Conservation (phyloP, 2,329 filamentous ascomycete genomes). For the Hymenoscyphus scutula region DNA sequence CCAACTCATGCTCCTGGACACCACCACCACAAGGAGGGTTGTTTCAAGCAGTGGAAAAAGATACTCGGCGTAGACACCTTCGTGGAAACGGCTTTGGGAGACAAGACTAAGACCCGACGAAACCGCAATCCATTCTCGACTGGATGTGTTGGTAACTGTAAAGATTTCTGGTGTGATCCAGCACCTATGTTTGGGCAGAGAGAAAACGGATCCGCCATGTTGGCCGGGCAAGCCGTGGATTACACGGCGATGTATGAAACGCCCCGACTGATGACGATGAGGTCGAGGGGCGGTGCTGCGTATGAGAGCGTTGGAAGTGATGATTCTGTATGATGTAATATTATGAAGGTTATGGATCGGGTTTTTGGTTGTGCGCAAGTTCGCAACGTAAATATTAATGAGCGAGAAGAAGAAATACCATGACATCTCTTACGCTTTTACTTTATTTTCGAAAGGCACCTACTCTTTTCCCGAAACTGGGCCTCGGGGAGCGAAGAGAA, state of each 20-base stretch:
- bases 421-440: too few species aligned
- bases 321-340: slow-evolving; percentile 28
- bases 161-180: slow-evolving; percentile 94
- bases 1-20: slow-evolving; percentile 44
- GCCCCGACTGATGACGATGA: slow-evolving; percentile 44
- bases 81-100: slow-evolving; percentile 81
- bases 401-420: not conserved
- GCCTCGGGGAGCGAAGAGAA: too few species aligned
- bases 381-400: slow-evolving; percentile 14
- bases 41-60: slow-evolving; percentile 75
- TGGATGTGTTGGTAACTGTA: slow-evolving; percentile 84
- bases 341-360: not conserved
- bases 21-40: slow-evolving; percentile 60
- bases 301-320: slow-evolving; percentile 34
- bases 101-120: slow-evolving; percentile 50
- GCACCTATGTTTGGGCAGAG: slow-evolving; percentile 75
- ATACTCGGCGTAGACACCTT: slow-evolving; percentile 91
- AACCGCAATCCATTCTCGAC: slow-evolving; percentile 77
- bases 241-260: slow-evolving; percentile 89
- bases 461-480: too few species aligned
- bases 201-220: slow-evolving; percentile 69
- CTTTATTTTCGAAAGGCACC: too few species aligned
- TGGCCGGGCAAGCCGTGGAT: slow-evolving; percentile 78
- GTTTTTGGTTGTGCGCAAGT: not conserved
- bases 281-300: slow-evolving; percentile 21